phyloP scores from a whole-genome alignment of 2,329 filamentous ascomycete genomes.

The Colletotrichum endophyticum region DNA sequence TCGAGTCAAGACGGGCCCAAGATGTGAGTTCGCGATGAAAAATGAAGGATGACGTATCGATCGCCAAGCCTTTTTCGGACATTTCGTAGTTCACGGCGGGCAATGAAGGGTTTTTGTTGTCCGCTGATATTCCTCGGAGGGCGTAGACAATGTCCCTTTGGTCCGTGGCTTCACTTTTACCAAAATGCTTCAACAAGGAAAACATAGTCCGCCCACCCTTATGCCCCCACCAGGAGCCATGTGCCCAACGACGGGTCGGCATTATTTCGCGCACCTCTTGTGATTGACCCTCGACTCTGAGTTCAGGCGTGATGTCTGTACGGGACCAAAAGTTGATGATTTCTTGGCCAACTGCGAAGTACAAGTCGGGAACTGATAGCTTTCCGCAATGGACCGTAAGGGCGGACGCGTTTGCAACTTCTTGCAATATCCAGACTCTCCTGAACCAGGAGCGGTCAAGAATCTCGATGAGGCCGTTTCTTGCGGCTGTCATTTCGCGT shows the following conservation, averaged over 20 bases:
- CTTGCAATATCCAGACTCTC: conserved; percentile 6
- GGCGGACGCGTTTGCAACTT: background rate
- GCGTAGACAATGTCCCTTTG: background rate
- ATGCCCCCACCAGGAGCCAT: background rate
- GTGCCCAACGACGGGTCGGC: background rate
- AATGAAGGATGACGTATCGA: too few species aligned
- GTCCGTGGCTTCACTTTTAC: background rate
- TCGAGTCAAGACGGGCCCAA: too few species aligned
- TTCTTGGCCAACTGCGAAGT: too few species aligned
- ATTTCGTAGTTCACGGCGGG: background rate
- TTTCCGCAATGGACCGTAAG: background rate
- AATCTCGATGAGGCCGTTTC: background rate
- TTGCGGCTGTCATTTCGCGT: too few species aligned
- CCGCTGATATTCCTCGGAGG: background rate
- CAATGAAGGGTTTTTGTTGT: background rate
- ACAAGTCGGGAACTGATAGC: background rate
- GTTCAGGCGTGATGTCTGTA: too few species aligned
- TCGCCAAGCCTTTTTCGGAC: too few species aligned
- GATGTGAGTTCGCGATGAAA: too few species aligned
- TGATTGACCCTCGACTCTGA: background rate
- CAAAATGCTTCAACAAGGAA: background rate
- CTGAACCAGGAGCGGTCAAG: background rate
- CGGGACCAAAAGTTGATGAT: background rate
- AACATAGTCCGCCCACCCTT: background rate
- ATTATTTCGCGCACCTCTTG: background rate